Evolutionary conservation across 225 moss, liverwort and hornwort genomes (phyloP).

Genomic region (Sphagnum tenellum): DNA sequence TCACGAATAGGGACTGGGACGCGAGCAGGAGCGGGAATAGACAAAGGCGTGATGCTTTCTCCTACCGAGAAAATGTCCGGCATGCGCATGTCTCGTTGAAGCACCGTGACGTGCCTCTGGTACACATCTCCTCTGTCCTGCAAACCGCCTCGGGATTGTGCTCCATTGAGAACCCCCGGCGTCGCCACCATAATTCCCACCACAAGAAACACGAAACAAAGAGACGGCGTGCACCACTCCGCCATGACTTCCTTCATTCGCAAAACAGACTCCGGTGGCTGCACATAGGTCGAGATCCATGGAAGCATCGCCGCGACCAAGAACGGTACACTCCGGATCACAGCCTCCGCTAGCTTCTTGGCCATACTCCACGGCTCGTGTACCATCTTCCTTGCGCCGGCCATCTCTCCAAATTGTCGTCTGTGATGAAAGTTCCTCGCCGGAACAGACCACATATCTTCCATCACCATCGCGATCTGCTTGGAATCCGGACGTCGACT

Average conservation of each 20-base stretch:
- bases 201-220: slow-evolving; percentile 1
- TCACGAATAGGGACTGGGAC: slow-evolving; percentile 1
- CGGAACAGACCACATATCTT: no score
- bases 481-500: no score
- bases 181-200: slow-evolving; percentile 3
- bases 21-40: not conserved
- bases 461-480: no score
- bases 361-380: not conserved
- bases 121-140: not conserved
- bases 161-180: not conserved
- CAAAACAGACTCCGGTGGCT: not conserved
- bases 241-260: not conserved
- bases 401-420: not conserved
- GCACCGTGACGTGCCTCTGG: not conserved
- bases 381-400: not conserved
- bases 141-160: not conserved
- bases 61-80: not conserved
- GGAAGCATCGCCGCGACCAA: not conserved
- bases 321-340: not conserved
- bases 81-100: not conserved
- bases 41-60: not conserved
- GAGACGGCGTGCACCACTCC: not conserved
- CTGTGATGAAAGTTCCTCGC: no score
- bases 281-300: not conserved
- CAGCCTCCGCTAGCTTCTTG: not conserved